Percentiles rank a stretch among this genome's conserved stretches.
Evolutionary conservation across 306 rosid genomes (phyloP).

Genomic region (Alnus glutinosa): DNA sequence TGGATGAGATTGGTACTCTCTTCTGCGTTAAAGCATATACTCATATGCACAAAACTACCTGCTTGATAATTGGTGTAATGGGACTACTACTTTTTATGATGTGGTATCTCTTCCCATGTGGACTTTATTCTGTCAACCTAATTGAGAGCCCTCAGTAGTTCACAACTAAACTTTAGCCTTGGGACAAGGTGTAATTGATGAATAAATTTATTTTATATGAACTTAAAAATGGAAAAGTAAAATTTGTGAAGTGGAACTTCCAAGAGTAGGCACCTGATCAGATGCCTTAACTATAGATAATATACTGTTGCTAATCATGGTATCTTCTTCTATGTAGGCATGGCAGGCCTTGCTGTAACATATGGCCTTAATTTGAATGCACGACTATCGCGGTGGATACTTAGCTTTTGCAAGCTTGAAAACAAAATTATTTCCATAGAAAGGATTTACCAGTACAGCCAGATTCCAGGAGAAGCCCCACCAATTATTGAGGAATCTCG

Average conservation of each 20-base stretch:
- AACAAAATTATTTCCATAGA: slow-evolving; percentile 93
- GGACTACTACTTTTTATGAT: neutral
- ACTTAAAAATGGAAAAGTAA: neutral
- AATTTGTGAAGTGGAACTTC: neutral
- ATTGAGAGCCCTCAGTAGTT: slow-evolving; percentile 11
- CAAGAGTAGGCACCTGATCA: neutral
- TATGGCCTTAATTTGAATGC: slow-evolving; percentile 87
- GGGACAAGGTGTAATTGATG: slow-evolving; percentile 13
- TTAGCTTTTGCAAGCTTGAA: slow-evolving; percentile 98
- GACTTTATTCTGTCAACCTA: slow-evolving; percentile 1
- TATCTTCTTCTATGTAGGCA: slow-evolving; percentile 54
- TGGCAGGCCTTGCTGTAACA: slow-evolving; percentile 97
- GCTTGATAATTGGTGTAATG: neutral
- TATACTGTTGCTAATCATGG: slow-evolving; percentile 24
- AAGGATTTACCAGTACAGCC: slow-evolving; percentile 94
- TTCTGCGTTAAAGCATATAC: neutral
- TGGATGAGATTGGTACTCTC: neutral
- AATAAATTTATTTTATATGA: slow-evolving; percentile 4
- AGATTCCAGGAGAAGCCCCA: slow-evolving; percentile 83
- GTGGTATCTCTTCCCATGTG: slow-evolving; percentile 12
- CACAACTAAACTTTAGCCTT: slow-evolving; percentile 11
- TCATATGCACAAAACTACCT: neutral
- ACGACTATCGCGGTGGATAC: slow-evolving; percentile 91
- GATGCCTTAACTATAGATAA: neutral
- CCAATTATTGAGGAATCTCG: slow-evolving; percentile 61